Evolutionary conservation across 768 basidiomycete genomes (phyloP).

Genomic region (Phallus indusiatus): DNA sequence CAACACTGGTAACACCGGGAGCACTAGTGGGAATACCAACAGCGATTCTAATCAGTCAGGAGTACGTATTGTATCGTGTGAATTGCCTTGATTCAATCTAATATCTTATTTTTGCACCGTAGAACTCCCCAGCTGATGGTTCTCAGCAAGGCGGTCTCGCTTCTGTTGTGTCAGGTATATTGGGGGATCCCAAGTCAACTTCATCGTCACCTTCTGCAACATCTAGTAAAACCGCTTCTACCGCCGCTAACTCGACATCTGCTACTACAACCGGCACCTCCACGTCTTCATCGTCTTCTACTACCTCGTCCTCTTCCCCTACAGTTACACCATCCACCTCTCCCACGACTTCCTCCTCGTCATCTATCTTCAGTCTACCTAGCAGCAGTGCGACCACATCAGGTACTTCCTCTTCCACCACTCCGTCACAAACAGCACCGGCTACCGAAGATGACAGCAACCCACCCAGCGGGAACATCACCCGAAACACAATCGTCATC

Average conservation of each 20-base stretch:
- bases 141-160: background rate
- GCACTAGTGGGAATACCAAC: background rate
- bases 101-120: too few relatives aligned
- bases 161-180: background rate
- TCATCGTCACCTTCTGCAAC: slow-evolving; percentile 20
- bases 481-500: slow-evolving; percentile 40
- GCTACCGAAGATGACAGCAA: slow-evolving; percentile 20
- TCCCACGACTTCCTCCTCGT: background rate
- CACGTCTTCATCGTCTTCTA: background rate
- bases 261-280: slow-evolving; percentile 8
- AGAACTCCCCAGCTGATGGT: background rate
- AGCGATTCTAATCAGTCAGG: background rate
- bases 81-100: too few relatives aligned
- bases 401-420: slow-evolving; percentile 15
- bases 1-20: background rate
- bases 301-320: slow-evolving; percentile 16
- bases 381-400: slow-evolving; percentile 9
- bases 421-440: slow-evolving; percentile 16
- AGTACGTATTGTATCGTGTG: background rate
- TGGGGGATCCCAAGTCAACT: slow-evolving; percentile 24
- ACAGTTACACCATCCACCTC: background rate
- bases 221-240: slow-evolving; percentile 1
- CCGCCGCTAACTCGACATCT: slow-evolving; percentile 9
- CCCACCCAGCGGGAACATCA: slow-evolving; percentile 34
- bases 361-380: background rate